These are phyloP conservation scores for Cucumis melo DNA, from an alignment of 306 rosid genomes.

Conservation along the genomic window DNA sequence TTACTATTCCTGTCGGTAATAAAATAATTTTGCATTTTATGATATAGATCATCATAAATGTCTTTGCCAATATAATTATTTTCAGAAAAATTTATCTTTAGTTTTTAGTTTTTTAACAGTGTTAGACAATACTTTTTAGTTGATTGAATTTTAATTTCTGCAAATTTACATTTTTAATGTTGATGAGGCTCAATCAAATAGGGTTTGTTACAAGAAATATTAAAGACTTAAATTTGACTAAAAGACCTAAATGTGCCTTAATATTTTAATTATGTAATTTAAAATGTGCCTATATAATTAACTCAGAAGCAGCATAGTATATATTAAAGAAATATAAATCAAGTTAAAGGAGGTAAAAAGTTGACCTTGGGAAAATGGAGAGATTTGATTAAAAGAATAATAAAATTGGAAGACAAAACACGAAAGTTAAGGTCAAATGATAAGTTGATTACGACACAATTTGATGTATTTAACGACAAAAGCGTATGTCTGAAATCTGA, in stretches of 20 bases:
- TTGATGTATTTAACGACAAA: constrained; percentile 7
- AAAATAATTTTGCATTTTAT: too few relatives aligned
- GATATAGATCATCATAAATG: too few relatives aligned
- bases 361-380: neutral
- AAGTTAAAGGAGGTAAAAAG: neutral
- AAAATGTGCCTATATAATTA: neutral
- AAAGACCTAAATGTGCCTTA: neutral
- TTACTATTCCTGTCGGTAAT: too few relatives aligned
- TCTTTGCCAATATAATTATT: too few relatives aligned
- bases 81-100: too few relatives aligned
- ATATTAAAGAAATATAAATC: neutral
- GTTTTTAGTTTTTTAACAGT: too few relatives aligned
- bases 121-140: too few relatives aligned
- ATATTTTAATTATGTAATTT: neutral
- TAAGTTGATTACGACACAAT: constrained; percentile 6
- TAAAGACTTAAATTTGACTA: too few relatives aligned
- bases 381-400: neutral
- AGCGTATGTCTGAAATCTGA: constrained; percentile 2
- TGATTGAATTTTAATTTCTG: too few relatives aligned
- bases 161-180: neutral
- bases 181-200: neutral
- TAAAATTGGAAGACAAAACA: neutral
- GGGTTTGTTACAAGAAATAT: neutral
- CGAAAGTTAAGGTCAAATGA: constrained; percentile 6
- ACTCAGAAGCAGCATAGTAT: neutral